Evolutionary conservation across 768 basidiomycete species (phyloP), one percentile per base, ranked within the genome.

Genomic region (Rubroboletus satanas): DNA sequence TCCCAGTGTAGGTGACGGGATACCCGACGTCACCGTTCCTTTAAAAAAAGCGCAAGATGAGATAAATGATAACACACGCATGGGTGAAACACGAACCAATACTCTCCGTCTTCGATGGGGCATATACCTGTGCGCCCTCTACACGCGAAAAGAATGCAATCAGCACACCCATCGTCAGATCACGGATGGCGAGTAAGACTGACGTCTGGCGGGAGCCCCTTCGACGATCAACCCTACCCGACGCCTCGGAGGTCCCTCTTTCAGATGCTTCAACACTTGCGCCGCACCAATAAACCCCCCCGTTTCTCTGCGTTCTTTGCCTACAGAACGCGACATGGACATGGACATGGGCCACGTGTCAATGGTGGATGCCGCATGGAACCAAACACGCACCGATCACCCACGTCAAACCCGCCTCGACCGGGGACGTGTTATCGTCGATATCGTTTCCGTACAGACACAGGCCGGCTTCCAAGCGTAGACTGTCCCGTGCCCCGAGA

Each of bases 381-480:
- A 2, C 9, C 23, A 32, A 36, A 38, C 37, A 73, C 85, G 52
- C 57, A 91, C 94, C 90, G 46, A 99, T 93, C 26, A 98, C 84
- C 97, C 96, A 98, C 0, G 80, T 80, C 44, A 99, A 75, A 10
- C 88, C 95, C 3, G 93, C 97, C 72, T 98, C 96, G 3, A 97
- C 83, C 0, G 93, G 92, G 1, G 83, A 84, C 3, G 87, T 91
- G 42, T 76, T 75, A 71, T 98, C 95, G 68, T 95, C 88, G 15
- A 98, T 75, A 64, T 98, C 96, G 61, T 92, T 86, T 0, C 97
- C 97, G 66, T 98, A 97, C 32, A 99, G 76, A 71, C 96, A 98
- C 85, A 98, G 87, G 11, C 96, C 96, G 0, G 96, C 96, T 72
- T 98, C 97, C 39, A 98, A 76, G 23, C 96, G 83, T n/a, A 99